Percentiles rank a stretch among this genome's conserved stretches.
Conservation (phyloP, 768 basidiomycete genomes). For the Lactifluus piperatus region DNA sequence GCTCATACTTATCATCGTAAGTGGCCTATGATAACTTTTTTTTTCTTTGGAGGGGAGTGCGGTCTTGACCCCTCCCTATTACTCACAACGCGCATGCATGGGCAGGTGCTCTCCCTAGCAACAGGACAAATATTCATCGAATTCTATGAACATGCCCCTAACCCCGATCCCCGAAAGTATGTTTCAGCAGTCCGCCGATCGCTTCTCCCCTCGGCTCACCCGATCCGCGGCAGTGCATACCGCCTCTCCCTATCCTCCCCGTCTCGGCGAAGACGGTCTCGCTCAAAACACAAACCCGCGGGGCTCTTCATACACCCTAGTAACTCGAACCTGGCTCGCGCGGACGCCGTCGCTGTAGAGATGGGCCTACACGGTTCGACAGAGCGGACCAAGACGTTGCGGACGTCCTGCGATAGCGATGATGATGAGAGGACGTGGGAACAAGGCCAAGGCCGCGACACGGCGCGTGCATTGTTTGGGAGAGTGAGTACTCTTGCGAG, state of each 20-base stretch:
- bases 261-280: constrained; percentile 26
- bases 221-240: neutral
- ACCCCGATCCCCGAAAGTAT: constrained; percentile 14
- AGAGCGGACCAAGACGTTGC: constrained; percentile 36
- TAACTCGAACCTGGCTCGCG: constrained; percentile 56
- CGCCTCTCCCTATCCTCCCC: neutral
- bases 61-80: too few relatives aligned
- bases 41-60: too few relatives aligned
- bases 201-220: neutral
- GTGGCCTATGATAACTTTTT: constrained; percentile 16
- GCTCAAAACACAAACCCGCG: constrained; percentile 37
- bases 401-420: constrained; percentile 29
- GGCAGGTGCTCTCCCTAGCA: constrained; percentile 48
- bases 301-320: constrained; percentile 54
- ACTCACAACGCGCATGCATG: neutral
- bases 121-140: constrained; percentile 52
- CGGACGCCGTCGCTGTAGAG: constrained; percentile 50
- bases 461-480: constrained; percentile 39
- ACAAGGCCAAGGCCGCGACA: constrained; percentile 40
- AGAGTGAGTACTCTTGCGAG: constrained; percentile 9
- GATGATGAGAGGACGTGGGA: constrained; percentile 32
- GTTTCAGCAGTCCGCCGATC: neutral
- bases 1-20: constrained; percentile 42
- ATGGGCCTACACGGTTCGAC: constrained; percentile 43
- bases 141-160: constrained; percentile 28